Evolutionary conservation across 768 basidiomycete genomes (phyloP), one percentile per base, ranked within the genome.

Genomic region (Mycena pura): DNA sequence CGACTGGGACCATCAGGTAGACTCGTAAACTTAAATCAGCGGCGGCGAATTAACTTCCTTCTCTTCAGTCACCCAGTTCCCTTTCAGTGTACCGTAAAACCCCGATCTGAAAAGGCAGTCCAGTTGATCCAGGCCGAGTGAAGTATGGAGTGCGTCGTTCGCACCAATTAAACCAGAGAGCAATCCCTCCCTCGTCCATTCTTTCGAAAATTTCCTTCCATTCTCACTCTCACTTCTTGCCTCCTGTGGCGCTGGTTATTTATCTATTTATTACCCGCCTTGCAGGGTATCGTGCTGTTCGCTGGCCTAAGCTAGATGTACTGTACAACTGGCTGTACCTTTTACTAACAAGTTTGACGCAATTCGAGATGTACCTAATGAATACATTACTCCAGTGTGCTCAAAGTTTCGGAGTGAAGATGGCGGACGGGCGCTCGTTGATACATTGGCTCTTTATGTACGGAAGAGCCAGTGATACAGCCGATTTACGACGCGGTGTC

Each of bases 1-100:
- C 86, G 11, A 81, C 82, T 11, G 87, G 87, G 19, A 86, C 87
- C 0, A 89, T 89, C 64, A 89, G 87, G 87, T 64, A 63, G 69
- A 13, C 5, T 10, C 32, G 32, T 40, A 47, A 9, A 5, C 6
- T 7, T 36, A 38, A 1, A 6, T 13, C 5, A 11, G 25, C 29
- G 38, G 54, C 43, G 21, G 21, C 29, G 34, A 28, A 13, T 43
- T 68, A 36, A 72, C 8, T 46, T 41, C 17, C 44, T 31, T 47
- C 32, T 10, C n/a, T 43, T 32, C 51, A 78, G 87, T 68, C 87
- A 87, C 63, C 87, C 86, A 5, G 83, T 82, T 63, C 82, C 87
- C 17, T 89, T 86, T 76, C 80, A 82, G 64, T 88, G 87, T 64
- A 71, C 77, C 19, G 80, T 89, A 63, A 83, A 76, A 66, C 86